These are phyloP conservation scores for Crepidotus variabilis DNA, from an alignment of 768 basidiomycete genomes.

Conservation along the genomic window DNA sequence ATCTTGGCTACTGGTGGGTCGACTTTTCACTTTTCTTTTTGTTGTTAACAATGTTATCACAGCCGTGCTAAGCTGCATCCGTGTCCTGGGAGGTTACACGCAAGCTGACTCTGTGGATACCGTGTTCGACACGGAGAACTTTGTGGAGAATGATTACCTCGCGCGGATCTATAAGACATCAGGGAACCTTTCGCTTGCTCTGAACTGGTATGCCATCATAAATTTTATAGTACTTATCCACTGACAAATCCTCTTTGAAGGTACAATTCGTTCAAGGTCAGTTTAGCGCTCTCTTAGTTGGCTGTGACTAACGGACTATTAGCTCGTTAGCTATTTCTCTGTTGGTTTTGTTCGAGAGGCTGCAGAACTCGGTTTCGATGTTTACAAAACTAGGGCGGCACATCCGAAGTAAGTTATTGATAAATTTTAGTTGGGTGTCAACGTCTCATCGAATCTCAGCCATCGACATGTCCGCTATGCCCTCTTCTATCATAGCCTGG, in stretches of 20 bases:
- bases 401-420: slow-evolving; percentile 65
- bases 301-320: background rate
- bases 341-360: slow-evolving; percentile 58
- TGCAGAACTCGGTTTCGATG: slow-evolving; percentile 56
- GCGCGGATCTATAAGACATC: slow-evolving; percentile 37
- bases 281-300: background rate
- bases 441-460: slow-evolving; percentile 26
- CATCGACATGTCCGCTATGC: slow-evolving; percentile 68
- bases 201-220: slow-evolving; percentile 49
- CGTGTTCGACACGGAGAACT: slow-evolving; percentile 57
- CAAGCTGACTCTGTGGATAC: slow-evolving; percentile 42
- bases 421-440: background rate
- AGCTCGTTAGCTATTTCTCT: slow-evolving; percentile 65
- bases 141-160: slow-evolving; percentile 53
- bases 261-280: slow-evolving; percentile 63
- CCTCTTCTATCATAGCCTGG: slow-evolving; percentile 68
- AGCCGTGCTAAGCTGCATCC: slow-evolving; percentile 62
- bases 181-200: slow-evolving; percentile 45
- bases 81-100: slow-evolving; percentile 62
- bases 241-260: slow-evolving; percentile 27
- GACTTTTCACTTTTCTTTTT: background rate
- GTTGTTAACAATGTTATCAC: background rate
- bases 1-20: slow-evolving; percentile 50
- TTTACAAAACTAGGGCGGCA: slow-evolving; percentile 52
- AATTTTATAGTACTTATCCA: no score